These are phyloP conservation scores for Funneliformis caledonium DNA, from an alignment of 371 early-diverging fungal genomes.

Conservation along the genomic window DNA sequence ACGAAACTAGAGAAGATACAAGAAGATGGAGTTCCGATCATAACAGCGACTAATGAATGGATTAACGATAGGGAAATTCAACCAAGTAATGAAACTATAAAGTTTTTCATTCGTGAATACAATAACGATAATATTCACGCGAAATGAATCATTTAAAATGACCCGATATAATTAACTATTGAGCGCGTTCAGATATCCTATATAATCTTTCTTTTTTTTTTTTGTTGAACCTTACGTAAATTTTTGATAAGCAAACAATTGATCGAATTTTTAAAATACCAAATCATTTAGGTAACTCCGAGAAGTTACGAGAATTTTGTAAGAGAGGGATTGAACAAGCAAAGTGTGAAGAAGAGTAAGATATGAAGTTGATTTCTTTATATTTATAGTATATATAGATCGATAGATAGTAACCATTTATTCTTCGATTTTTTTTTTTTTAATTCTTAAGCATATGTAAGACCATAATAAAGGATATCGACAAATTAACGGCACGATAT, in stretches of 20 bases:
- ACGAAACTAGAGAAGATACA: slow-evolving; percentile 3
- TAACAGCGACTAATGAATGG: background rate
- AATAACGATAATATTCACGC: background rate
- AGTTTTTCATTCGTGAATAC: background rate
- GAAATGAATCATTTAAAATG: no score
- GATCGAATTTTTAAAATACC: background rate
- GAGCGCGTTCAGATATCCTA: background rate
- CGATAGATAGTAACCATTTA: background rate
- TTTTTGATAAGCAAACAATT: background rate
- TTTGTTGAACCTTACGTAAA: background rate
- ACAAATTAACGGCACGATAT: background rate
- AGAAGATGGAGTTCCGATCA: background rate
- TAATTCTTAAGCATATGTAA: background rate
- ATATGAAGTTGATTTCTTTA: background rate
- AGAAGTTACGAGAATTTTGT: background rate
- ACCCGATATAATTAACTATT: no score
- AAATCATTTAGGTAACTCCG: background rate
- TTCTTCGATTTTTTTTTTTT: background rate
- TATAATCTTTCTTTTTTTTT: background rate
- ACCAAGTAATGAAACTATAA: background rate
- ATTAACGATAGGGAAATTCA: background rate
- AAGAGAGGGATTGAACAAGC: background rate
- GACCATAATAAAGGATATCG: background rate
- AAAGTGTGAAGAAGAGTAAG: slow-evolving; percentile 9
- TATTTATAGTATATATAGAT: background rate